Evolutionary conservation across 2,329 filamentous ascomycete genomes (phyloP).

Genomic region (Pyrenochaeta sp.): DNA sequence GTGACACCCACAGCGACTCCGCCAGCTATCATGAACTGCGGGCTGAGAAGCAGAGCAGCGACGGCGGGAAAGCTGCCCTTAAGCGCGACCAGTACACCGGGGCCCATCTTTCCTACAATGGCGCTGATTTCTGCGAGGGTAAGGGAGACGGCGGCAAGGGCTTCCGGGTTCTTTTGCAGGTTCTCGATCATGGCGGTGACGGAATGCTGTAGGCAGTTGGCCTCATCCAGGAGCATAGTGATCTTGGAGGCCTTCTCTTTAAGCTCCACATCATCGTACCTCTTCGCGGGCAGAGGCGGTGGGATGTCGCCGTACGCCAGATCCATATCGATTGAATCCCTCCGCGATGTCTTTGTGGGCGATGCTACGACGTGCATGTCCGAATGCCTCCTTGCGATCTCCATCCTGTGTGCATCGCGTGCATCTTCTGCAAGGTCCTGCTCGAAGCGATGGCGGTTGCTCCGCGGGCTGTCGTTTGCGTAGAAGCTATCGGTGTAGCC

Average conservation of each 20-base stretch:
- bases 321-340: slow-evolving; percentile 78
- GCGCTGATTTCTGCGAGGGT: slow-evolving; percentile 91
- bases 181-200: slow-evolving; percentile 83
- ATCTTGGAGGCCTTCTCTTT: slow-evolving; percentile 76
- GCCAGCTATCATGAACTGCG: slow-evolving; percentile 93
- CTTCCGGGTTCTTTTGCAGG: slow-evolving; percentile 83
- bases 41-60: slow-evolving; percentile 84
- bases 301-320: slow-evolving; percentile 88
- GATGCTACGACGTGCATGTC: slow-evolving; percentile 41
- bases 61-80: slow-evolving; percentile 85
- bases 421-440: slow-evolving; percentile 41
- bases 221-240: slow-evolving; percentile 82
- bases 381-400: slow-evolving; percentile 55
- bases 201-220: slow-evolving; percentile 86
- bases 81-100: slow-evolving; percentile 76
- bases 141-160: slow-evolving; percentile 90
- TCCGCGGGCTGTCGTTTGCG: slow-evolving; percentile 46
- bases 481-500: slow-evolving; percentile 58
- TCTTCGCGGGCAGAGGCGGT: slow-evolving; percentile 66
- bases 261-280: slow-evolving; percentile 65
- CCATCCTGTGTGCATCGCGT: slow-evolving; percentile 44
- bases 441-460: slow-evolving; percentile 39
- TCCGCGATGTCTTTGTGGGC: slow-evolving; percentile 14
- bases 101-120: slow-evolving; percentile 83
- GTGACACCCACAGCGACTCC: slow-evolving; percentile 92